Evolutionary conservation across 2,329 filamentous ascomycete genomes (phyloP).

Genomic region (Knoxdaviesia proteae): DNA sequence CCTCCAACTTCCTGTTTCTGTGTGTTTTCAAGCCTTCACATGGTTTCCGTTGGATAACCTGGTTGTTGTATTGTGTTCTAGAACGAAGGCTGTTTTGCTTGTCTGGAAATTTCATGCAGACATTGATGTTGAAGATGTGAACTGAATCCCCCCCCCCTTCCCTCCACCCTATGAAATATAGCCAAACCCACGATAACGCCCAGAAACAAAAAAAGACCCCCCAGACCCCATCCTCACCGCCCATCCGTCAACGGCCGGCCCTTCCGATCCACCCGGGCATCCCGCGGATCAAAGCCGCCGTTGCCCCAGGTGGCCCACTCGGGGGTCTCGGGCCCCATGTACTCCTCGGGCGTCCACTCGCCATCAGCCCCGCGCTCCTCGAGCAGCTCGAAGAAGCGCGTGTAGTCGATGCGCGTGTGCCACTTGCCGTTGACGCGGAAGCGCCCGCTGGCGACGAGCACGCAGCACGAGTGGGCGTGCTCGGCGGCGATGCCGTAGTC

Average conservation of each 20-base stretch:
- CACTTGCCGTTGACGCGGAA: conserved; percentile 63
- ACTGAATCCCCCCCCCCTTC: no score
- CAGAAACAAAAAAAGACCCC: conserved; percentile 1
- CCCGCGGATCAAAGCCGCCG: conserved; percentile 81
- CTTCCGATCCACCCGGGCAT: conserved; percentile 73
- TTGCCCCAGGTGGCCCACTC: conserved; percentile 94
- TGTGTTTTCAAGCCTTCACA: no score
- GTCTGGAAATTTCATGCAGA: no score
- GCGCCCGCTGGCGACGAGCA: conserved; percentile 62
- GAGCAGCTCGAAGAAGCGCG: conserved; percentile 66
- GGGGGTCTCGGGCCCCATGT: conserved; percentile 65
- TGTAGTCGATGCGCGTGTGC: conserved; percentile 85
- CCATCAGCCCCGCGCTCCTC: conserved; percentile 44
- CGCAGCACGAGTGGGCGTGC: conserved; percentile 86
- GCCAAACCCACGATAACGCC: no score
- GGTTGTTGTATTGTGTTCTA: no score
- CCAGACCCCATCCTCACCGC: not conserved
- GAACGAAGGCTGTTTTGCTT: no score
- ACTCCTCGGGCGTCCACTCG: conserved; percentile 73
- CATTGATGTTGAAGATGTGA: no score
- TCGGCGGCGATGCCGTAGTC: conserved; percentile 84
- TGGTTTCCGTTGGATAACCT: no score
- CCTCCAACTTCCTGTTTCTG: no score
- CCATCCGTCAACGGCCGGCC: conserved; percentile 37
- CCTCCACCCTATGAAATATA: no score